A percentile compares a stretch with the other conserved stretches of the same genome.
Conservation (phyloP, 352 stramenopile species). For the Plasmopara muralis region DNA sequence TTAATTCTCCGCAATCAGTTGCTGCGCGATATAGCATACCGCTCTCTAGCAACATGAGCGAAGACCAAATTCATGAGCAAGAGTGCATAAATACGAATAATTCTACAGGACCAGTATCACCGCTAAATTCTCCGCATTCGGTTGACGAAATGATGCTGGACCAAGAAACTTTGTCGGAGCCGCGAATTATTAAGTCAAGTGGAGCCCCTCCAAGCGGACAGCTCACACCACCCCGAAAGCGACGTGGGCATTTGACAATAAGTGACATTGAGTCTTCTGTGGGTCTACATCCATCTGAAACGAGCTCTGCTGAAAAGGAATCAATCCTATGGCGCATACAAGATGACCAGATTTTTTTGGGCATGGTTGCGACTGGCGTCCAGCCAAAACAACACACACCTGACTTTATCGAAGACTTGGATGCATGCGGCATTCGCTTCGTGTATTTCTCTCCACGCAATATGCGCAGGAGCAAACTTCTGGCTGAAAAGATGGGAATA, state of each 20-base stretch:
- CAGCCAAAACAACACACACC: slow-evolving; percentile 93
- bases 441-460: slow-evolving; percentile 99
- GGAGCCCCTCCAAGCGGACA: slow-evolving; percentile 20
- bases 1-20: slow-evolving; percentile 33
- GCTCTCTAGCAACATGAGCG: slow-evolving; percentile 32
- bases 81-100: slow-evolving; percentile 16
- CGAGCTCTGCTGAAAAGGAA: slow-evolving; percentile 47
- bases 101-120: slow-evolving; percentile 16
- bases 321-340: slow-evolving; percentile 80
- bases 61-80: slow-evolving; percentile 19
- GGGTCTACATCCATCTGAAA: slow-evolving; percentile 42
- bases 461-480: slow-evolving; percentile 94
- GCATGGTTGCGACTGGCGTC: slow-evolving; percentile 93
- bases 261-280: slow-evolving; percentile 55
- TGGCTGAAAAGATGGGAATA: slow-evolving; percentile 98
- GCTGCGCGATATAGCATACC: slow-evolving; percentile 14
- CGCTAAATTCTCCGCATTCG: slow-evolving; percentile 25
- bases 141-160: slow-evolving; percentile 21
- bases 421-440: slow-evolving; percentile 93
- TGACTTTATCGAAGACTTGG: slow-evolving; percentile 93
- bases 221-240: slow-evolving; percentile 21
- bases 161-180: slow-evolving; percentile 8
- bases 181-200: slow-evolving; percentile 16
- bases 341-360: slow-evolving; percentile 96
- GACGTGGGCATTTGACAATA: slow-evolving; percentile 18